Conservation (phyloP, 371 early-diverging fungal genomes). For the Enterospora canceri region DNA sequence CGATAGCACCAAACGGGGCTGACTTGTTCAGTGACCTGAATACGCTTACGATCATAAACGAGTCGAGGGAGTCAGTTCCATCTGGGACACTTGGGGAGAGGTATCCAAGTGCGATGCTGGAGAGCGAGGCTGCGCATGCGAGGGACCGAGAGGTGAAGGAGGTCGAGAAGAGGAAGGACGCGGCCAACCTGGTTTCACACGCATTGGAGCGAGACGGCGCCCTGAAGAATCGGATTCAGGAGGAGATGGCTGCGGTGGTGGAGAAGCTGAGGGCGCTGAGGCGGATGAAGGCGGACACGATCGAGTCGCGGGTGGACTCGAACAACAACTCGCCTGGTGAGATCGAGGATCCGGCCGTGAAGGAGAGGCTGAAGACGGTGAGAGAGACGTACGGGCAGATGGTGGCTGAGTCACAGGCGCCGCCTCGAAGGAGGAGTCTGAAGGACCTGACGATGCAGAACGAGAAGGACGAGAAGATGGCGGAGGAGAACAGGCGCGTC, state of each 20-base stretch:
- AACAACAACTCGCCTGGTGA: background rate
- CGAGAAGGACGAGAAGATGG: conserved; percentile 3
- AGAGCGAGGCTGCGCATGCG: background rate
- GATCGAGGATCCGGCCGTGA: background rate
- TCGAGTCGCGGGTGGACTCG: background rate
- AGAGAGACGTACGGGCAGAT: background rate
- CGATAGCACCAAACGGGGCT: background rate
- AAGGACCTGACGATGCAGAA: background rate
- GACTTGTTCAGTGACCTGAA: conserved; percentile 1
- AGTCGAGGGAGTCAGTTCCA: conserved; percentile 1
- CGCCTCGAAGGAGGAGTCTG: background rate
- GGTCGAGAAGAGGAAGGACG: background rate
- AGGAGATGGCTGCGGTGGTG: conserved; percentile 6
- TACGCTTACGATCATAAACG: background rate
- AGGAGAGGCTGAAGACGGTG: conserved; percentile 7
- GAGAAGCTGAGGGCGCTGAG: background rate
- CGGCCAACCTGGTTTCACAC: background rate
- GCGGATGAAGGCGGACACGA: background rate
- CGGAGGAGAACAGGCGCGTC: conserved; percentile 2
- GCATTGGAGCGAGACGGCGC: background rate
- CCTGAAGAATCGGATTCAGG: conserved; percentile 1
- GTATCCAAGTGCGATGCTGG: background rate
- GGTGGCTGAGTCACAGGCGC: background rate
- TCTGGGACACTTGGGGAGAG: background rate
- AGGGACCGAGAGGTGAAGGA: background rate